Evolutionary conservation across 148 eudicot species (phyloP), one percentile per base, ranked within the genome.

Genomic region (Nyssa sinensis): DNA sequence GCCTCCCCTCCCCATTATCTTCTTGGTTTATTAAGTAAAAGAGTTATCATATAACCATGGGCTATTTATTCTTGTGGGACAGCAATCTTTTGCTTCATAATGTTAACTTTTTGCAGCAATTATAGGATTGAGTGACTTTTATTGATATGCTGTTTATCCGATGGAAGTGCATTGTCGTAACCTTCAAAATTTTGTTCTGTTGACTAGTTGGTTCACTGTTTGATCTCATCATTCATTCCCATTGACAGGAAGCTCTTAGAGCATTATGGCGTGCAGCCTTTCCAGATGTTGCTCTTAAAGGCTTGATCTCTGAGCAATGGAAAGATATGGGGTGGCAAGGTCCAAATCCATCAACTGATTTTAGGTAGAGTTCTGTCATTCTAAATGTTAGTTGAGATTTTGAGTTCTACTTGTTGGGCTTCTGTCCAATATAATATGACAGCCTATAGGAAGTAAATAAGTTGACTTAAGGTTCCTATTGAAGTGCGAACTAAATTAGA

Each of bases 281-380:
- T 79, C 98, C 96, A 25, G 78, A 86, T 75, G 82, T 87, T 60
- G 65, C 68, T 27, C 96, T 95, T 72, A 79, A 69, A 49, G 86
- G 94, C 53, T 71, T 95, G 85, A 85, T 92, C 62, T 92, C 98
- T 59, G 97, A 90, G 62, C 94, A 86, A 47, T 95, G 98, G 98
- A 95, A 95, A 79, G 98, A 95, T 47, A 90, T 95, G 97, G 98
- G 98, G 2, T 95, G 98, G 98, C 97, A 95, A 77, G 98, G 98
- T 69, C 55, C 84, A 73, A 92, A 95, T 77, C 98, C 98, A 55
- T 87, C 98, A 29, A 92, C 97, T 67, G 98, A 95, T 82, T 95
- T 95, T 74, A 89, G 98, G 98, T 95, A 87, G 39, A 6, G 11
- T 19, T 67, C 75, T 58, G 23, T 62, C 25, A 14, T 44, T 51